phyloP scores from a whole-genome alignment of 352 stramenopile genomes.

The Phytophthora hybrid region DNA sequence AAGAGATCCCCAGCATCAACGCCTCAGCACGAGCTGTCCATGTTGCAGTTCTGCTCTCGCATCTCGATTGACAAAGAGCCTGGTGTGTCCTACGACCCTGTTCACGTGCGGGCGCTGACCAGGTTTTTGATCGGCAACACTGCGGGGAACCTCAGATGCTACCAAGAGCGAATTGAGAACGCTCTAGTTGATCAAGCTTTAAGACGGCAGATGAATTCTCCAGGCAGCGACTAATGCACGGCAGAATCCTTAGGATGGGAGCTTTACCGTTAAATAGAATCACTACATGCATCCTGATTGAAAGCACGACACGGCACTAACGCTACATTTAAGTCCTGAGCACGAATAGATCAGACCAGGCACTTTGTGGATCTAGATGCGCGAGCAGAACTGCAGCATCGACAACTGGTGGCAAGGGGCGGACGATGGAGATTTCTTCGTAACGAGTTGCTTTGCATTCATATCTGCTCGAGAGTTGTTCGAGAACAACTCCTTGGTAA shows the following conservation, averaged over 20 bases:
- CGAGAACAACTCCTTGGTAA: conserved; percentile 45
- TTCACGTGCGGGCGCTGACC: conserved; percentile 43
- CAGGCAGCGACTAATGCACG: background rate
- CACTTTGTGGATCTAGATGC: conserved; percentile 50
- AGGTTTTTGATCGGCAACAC: conserved; percentile 53
- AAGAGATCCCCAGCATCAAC: conserved; percentile 38
- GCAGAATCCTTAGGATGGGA: background rate
- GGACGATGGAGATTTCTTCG: conserved; percentile 39
- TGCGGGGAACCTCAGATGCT: conserved; percentile 45
- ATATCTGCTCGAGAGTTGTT: conserved; percentile 49
- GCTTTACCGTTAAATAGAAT: background rate
- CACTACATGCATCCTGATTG: background rate
- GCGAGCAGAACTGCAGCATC: conserved; percentile 57
- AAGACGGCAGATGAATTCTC: background rate
- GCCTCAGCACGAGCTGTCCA: conserved; percentile 34
- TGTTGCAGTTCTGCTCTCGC: conserved; percentile 59
- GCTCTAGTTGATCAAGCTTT: conserved; percentile 34
- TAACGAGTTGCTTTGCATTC: conserved; percentile 47
- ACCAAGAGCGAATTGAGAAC: conserved; percentile 59
- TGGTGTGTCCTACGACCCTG: conserved; percentile 27
- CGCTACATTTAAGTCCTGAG: too few species aligned
- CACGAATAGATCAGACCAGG: conserved; percentile 19
- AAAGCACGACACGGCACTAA: too few species aligned
- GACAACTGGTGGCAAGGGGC: conserved; percentile 33
- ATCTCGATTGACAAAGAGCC: conserved; percentile 56